Percentiles rank a stretch among this genome's conserved stretches.
Evolutionary conservation across 306 rosid species (phyloP).

Genomic region (Cucumis sativus): DNA sequence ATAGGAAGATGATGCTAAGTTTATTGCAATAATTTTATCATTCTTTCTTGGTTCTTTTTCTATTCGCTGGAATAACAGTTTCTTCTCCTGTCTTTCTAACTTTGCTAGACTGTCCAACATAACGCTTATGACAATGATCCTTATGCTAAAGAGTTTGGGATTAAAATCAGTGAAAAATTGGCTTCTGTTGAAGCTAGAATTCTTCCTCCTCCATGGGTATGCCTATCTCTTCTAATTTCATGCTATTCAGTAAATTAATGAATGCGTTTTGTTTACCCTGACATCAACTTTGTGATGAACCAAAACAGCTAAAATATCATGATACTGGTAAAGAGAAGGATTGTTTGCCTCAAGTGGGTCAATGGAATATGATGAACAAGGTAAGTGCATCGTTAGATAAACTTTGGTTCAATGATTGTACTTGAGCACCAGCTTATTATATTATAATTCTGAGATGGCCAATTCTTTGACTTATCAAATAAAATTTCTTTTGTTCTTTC

Average conservation of each 20-base stretch:
- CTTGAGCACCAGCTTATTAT: not conserved
- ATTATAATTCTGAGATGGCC: not conserved
- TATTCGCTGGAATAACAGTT: not conserved
- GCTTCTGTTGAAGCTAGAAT: conserved; percentile 94
- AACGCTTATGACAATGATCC: conserved; percentile 83
- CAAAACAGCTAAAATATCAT: conserved; percentile 77
- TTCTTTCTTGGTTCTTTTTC: not conserved
- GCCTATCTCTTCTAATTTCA: conserved; percentile 8
- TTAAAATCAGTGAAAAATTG: conserved; percentile 73
- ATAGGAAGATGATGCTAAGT: not conserved
- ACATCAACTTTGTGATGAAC: conserved; percentile 2
- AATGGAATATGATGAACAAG: conserved; percentile 99
- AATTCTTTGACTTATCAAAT: not conserved
- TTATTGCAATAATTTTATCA: not conserved
- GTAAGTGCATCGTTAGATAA: conserved; percentile 19
- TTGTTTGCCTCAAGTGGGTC: conserved; percentile 97
- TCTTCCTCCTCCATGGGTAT: conserved; percentile 99
- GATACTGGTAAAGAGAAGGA: conserved; percentile 92
- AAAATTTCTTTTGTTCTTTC: not conserved
- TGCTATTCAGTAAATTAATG: not conserved
- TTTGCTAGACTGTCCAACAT: conserved; percentile 64
- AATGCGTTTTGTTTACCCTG: not conserved
- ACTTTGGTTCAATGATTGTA: not conserved
- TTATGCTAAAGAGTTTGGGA: conserved; percentile 91
- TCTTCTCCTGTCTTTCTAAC: conserved; percentile 6